Base-by-base conservation (phyloP, 129 eudicot genomes). In the Chrysanthemum makinoi region DNA sequence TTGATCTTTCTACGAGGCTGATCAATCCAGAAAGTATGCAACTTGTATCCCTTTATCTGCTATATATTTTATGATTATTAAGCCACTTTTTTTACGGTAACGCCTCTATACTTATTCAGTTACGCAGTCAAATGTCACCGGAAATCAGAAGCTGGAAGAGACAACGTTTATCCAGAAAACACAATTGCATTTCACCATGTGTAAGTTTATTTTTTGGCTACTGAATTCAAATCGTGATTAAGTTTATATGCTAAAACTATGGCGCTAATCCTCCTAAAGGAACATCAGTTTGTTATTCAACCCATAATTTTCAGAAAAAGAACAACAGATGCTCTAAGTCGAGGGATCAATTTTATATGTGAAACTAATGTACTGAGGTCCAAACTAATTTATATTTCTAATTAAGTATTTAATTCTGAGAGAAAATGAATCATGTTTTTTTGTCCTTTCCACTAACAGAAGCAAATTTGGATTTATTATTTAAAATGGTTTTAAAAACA, bases 91-190 rank as follows among this genome's bases (percentile, higher is more conserved):
- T 16, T 20, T 20, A 61, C 16, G 18, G 51, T 61, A 47, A 73
- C 66, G 56, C 16, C 65, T 72, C 20, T 72, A 17, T 65, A 52
- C 17, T 77, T 51, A 74, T 77, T 75, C 88, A 92, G 96, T 66
- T 94, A 94, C 79, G 98, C 98, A 35, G 89, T 94, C 80, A 94
- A 94, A 73, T 94, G 98, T 76, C 98, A 94, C 78, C 83, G 98
- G 30, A 94, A 89, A 84, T 82, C 96, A 26, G 98, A 94, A 80
- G 96, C 88, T 48, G 98, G 98, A 77, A 85, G 89, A 69, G 98
- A 94, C 74, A 89, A 87, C 62, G 98, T 94, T 53, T 89, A 89
- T 83, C 96, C 98, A 33, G 98, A 89, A 55, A 94, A 94, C 62
- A 83, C 97, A 66, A 89, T 94, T 20, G 95, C 98, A 17, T 94